Evolutionary conservation across 1,284 basidiomycete species (phyloP), one percentile per base, ranked within the genome.

Genomic region (Melampsora occidentalis): DNA sequence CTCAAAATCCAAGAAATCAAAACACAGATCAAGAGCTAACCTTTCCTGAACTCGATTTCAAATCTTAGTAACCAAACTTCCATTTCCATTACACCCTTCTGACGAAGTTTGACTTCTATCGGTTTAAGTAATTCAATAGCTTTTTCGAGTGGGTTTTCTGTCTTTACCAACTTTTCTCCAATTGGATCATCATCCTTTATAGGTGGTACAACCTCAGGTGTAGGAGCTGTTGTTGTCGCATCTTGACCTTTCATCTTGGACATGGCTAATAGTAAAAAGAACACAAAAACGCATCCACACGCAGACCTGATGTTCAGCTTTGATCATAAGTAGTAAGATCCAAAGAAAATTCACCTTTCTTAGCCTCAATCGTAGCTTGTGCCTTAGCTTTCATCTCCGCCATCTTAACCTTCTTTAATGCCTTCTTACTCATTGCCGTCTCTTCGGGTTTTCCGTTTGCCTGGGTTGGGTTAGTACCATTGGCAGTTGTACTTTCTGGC

Each of bases 121-220:
- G 90, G 90, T n/a, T 85, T 84, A 39, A 97, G 84, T 33, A 92
- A 83, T 81, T 90, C 91, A 71, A 87, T 86, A 0, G 94, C 94
- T 18, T 88, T 88, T 66, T 91, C 91, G 2, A 99, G 85, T 1
- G 90, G 90, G 76, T 91, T 90, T 2, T 87, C 81, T 9, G 86
- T 85, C 59, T 86, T 84, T 48, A 94, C 83, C 2, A 93, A 84
- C 80, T 91, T 90, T 69, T 87, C 81, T 33, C 94, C 94, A 28
- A 90, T 89, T 0, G 92, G 91, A 82, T 97, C 94, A 1, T 92
- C 89, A 80, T 97, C 94, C 20, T 49, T 31, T 20, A 61, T 57
- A 2, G 71, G 71, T 57, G 64, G 63, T 12, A 75, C 57, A 9
- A 75, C 71, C 14, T 72, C 70, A 7, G 70, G 25, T 46, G 42